Conservation (phyloP, 208 protist species). For the Leishmania martiniquensis region DNA sequence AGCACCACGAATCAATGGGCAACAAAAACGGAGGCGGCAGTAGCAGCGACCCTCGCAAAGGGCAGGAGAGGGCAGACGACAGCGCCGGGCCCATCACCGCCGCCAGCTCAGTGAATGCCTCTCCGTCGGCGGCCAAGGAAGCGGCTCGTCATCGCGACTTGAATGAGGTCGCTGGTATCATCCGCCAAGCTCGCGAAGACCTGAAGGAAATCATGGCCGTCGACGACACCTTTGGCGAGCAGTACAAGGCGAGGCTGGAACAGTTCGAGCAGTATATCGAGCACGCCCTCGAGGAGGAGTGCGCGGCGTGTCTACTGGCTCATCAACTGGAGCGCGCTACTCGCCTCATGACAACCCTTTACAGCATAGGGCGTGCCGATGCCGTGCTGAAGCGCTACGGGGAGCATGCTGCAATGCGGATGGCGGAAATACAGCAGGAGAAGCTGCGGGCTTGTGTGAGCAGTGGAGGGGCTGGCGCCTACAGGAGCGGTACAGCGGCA, state of each 20-base stretch:
- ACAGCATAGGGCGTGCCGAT: slow-evolving; percentile 64
- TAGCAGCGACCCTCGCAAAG: not conserved
- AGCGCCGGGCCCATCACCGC: not conserved
- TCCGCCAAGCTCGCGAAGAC: slow-evolving; percentile 41
- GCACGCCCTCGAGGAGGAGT: slow-evolving; percentile 63
- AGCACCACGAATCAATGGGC: slow-evolving; percentile 30
- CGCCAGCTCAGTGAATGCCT: not conserved
- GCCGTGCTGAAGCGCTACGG: slow-evolving; percentile 63
- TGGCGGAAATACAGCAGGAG: slow-evolving; percentile 30
- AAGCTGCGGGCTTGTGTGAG: slow-evolving; percentile 22
- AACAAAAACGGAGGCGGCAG: not conserved
- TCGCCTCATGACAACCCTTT: slow-evolving; percentile 55
- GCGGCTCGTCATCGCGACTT: slow-evolving; percentile 21
- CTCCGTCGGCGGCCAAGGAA: not conserved
- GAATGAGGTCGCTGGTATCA: slow-evolving; percentile 24
- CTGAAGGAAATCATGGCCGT: slow-evolving; percentile 53
- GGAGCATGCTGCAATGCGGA: slow-evolving; percentile 30
- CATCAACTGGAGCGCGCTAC: slow-evolving; percentile 51
- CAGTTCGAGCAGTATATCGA: slow-evolving; percentile 66
- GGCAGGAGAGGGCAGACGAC: not conserved
- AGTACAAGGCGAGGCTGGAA: slow-evolving; percentile 51
- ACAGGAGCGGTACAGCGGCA: not conserved
- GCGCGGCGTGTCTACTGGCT: slow-evolving; percentile 40
- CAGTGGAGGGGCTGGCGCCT: not conserved
- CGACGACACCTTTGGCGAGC: slow-evolving; percentile 64